These are phyloP conservation scores for Crassisporium funariophilum DNA, from an alignment of 768 basidiomycete species.

Conservation along the genomic window DNA sequence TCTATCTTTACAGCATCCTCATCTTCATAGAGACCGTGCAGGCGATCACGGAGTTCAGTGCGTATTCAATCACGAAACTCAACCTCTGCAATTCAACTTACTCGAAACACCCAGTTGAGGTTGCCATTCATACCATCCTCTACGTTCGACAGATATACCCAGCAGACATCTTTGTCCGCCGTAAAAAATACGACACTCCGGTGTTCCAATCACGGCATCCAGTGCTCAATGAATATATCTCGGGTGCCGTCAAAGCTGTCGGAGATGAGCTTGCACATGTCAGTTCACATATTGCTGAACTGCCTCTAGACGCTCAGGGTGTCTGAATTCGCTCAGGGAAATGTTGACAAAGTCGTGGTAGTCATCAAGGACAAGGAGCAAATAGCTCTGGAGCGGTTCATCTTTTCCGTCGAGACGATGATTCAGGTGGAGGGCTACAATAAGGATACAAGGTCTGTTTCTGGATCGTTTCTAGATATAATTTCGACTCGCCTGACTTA, in stretches of 20 bases:
- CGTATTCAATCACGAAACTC: conserved; percentile 22
- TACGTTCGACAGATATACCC: conserved; percentile 93
- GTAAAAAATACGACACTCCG: conserved; percentile 88
- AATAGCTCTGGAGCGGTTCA: conserved; percentile 83
- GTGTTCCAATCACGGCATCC: conserved; percentile 96
- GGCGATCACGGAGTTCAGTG: conserved; percentile 75
- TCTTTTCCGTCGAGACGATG: conserved; percentile 87
- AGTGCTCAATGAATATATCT: conserved; percentile 83
- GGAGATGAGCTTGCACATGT: conserved; percentile 75
- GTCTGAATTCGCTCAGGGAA: conserved; percentile 51
- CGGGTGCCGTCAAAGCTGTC: conserved; percentile 83
- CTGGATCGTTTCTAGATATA: background rate
- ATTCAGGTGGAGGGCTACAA: conserved; percentile 69
- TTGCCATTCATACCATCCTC: conserved; percentile 89
- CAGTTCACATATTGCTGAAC: conserved; percentile 15
- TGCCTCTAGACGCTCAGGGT: background rate
- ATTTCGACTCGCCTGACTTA: background rate
- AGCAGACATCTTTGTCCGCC: conserved; percentile 79
- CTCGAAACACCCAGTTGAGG: conserved; percentile 67
- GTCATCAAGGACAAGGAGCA: conserved; percentile 85
- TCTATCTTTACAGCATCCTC: background rate
- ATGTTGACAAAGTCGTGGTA: conserved; percentile 76
- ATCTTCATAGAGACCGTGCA: conserved; percentile 54
- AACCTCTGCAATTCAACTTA: background rate
- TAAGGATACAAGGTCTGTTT: conserved; percentile 63